Evolutionary conservation across 2,329 filamentous ascomycete species (phyloP).

Genomic region (Alternaria sp.): DNA sequence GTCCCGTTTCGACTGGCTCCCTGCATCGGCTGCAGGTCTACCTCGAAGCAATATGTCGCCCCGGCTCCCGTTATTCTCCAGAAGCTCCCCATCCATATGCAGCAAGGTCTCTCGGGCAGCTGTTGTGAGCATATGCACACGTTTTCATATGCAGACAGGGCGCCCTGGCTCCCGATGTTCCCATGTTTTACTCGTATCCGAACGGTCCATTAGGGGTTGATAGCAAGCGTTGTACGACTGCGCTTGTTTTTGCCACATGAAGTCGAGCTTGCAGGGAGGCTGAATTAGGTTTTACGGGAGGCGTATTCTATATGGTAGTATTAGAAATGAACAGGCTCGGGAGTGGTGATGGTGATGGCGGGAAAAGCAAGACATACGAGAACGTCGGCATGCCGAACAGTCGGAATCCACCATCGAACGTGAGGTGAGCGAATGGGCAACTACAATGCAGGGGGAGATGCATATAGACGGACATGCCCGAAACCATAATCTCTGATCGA

Average conservation of each 20-base stretch:
- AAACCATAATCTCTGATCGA: constrained; percentile 2
- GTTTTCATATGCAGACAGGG: constrained; percentile 12
- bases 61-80: constrained; percentile 17
- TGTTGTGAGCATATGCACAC: constrained; percentile 5
- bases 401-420: neutral
- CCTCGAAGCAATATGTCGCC: constrained; percentile 4
- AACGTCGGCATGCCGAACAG: constrained; percentile 8
- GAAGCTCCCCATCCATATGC: neutral
- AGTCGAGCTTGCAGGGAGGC: constrained; percentile 1
- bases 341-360: neutral
- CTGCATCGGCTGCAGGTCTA: constrained; percentile 10
- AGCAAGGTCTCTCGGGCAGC: neutral
- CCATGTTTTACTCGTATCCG: constrained; percentile 3
- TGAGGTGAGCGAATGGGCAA: neutral
- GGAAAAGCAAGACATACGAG: constrained; percentile 6
- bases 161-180: constrained; percentile 17
- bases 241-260: constrained; percentile 1
- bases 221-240: constrained; percentile 13
- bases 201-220: constrained; percentile 3
- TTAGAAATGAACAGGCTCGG: neutral
- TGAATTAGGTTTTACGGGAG: neutral
- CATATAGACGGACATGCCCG: constrained; percentile 11
- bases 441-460: constrained; percentile 8
- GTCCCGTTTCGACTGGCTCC: constrained; percentile 1
- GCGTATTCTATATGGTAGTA: constrained; percentile 1